phyloP scores from a whole-genome alignment of 2,329 filamentous ascomycete species.

The Penicillium sp. region DNA sequence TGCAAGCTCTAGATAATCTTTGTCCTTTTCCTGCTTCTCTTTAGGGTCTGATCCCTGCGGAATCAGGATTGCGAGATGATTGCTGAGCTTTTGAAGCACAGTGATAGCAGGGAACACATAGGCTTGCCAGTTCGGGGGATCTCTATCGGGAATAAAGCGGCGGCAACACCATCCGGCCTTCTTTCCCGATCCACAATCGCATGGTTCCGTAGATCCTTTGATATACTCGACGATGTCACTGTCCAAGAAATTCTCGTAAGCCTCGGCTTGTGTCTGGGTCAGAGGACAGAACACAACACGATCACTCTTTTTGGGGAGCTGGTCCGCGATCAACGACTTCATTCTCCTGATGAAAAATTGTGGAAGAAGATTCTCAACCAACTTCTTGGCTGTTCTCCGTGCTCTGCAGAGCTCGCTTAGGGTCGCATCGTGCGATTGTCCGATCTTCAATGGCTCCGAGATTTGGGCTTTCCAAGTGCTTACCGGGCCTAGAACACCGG shows the following conservation, averaged over 20 bases:
- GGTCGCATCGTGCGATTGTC: slow-evolving; percentile 91
- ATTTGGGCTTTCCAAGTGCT: slow-evolving; percentile 77
- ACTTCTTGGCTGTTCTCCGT: slow-evolving; percentile 75
- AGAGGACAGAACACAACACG: slow-evolving; percentile 92
- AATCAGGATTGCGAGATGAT: slow-evolving; percentile 86
- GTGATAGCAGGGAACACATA: slow-evolving; percentile 83
- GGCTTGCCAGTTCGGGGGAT: slow-evolving; percentile 61
- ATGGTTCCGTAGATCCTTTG: slow-evolving; percentile 64
- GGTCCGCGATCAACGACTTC: slow-evolving; percentile 87
- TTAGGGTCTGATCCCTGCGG: slow-evolving; percentile 63
- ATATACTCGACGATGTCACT: slow-evolving; percentile 70
- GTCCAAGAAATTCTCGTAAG: slow-evolving; percentile 79
- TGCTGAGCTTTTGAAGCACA: slow-evolving; percentile 81
- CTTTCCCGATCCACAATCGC: slow-evolving; percentile 66
- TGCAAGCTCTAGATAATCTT: slow-evolving; percentile 70
- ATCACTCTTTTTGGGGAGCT: slow-evolving; percentile 92
- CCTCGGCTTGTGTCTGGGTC: slow-evolving; percentile 73
- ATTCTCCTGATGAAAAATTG: slow-evolving; percentile 88
- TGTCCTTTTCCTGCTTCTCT: slow-evolving; percentile 75
- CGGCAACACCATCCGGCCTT: slow-evolving; percentile 82
- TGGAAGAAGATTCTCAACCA: slow-evolving; percentile 84
- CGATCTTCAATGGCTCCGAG: slow-evolving; percentile 74
- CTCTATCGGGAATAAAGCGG: slow-evolving; percentile 58
- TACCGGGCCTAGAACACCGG: slow-evolving; percentile 66
- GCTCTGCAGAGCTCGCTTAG: slow-evolving; percentile 76